These are phyloP conservation scores for Castanea mollissima DNA, from an alignment of 306 rosid genomes.

Conservation along the genomic window DNA sequence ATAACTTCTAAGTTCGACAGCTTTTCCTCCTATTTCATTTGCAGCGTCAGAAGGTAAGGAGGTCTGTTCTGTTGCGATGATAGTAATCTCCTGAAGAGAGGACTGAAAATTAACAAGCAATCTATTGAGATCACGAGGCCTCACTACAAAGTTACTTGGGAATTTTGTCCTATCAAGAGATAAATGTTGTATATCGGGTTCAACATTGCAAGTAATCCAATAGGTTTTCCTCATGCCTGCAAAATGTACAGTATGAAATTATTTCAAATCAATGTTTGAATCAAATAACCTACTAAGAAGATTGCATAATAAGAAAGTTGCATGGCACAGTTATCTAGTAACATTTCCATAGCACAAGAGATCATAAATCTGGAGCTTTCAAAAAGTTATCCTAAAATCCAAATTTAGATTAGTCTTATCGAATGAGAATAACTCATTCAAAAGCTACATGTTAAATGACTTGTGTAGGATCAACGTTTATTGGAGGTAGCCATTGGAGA, in stretches of 20 bases:
- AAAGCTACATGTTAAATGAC: neutral
- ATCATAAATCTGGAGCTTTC: neutral
- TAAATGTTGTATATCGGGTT: constrained; percentile 83
- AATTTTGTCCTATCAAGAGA: constrained; percentile 79
- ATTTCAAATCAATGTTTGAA: neutral
- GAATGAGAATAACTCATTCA: neutral
- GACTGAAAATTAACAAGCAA: constrained; percentile 85
- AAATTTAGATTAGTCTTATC: neutral
- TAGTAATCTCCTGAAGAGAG: constrained; percentile 92
- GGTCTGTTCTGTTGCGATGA: constrained; percentile 83
- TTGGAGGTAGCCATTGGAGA: neutral
- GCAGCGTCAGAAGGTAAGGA: constrained; percentile 66
- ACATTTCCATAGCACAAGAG: neutral
- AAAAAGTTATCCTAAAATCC: neutral
- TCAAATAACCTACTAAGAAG: neutral
- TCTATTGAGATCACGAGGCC: constrained; percentile 87
- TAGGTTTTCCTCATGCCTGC: constrained; percentile 85
- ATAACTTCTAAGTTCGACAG: constrained; percentile 90
- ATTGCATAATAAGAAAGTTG: neutral
- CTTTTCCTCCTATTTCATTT: constrained; percentile 89
- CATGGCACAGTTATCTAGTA: neutral
- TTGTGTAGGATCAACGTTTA: neutral
- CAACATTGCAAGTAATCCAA: constrained; percentile 88
- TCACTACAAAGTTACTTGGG: constrained; percentile 76
- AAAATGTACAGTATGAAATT: constrained; percentile 15